These are phyloP conservation scores for Penicillium lividum DNA, from an alignment of 495 filamentous ascomycete genomes.

Conservation along the genomic window DNA sequence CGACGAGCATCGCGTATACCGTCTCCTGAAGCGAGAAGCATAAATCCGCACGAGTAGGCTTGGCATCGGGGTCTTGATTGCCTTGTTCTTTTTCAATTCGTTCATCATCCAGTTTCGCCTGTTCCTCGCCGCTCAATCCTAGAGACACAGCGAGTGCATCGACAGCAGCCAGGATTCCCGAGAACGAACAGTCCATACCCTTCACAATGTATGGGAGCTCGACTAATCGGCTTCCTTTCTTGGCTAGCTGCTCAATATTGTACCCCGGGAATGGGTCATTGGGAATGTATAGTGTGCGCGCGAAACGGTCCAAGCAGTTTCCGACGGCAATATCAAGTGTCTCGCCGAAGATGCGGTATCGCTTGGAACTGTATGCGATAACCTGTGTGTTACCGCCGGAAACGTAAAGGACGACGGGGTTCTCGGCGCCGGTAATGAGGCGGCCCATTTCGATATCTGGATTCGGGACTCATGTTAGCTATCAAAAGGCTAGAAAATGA, in stretches of 20 bases:
- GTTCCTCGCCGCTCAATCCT: constrained; percentile 41
- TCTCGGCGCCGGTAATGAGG: constrained; percentile 84
- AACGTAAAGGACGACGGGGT: constrained; percentile 95
- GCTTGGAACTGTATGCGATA: constrained; percentile 89
- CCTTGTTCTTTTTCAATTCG: constrained; percentile 23
- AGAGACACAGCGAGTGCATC: constrained; percentile 74
- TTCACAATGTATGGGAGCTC: constrained; percentile 96
- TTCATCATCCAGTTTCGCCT: constrained; percentile 38
- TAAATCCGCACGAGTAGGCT: constrained; percentile 78
- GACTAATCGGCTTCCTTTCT: constrained; percentile 69
- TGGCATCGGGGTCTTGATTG: constrained; percentile 20
- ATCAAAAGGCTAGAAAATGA: not conserved
- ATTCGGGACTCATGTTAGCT: constrained; percentile 11
- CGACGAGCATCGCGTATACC: constrained; percentile 92
- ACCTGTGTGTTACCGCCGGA: constrained; percentile 97
- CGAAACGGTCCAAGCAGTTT: constrained; percentile 96
- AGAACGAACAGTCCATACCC: constrained; percentile 97
- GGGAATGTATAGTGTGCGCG: constrained; percentile 81
- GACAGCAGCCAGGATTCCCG: constrained; percentile 80
- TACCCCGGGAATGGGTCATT: constrained; percentile 97
- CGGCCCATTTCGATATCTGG: constrained; percentile 95
- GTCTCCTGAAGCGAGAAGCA: constrained; percentile 97
- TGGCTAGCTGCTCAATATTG: constrained; percentile 96
- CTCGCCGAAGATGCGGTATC: constrained; percentile 97
- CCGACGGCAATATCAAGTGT: constrained; percentile 96